Percentiles rank a stretch among this genome's conserved stretches.
Evolutionary conservation across 441 rosid species (phyloP).

Genomic region (Omphalea diandra): DNA sequence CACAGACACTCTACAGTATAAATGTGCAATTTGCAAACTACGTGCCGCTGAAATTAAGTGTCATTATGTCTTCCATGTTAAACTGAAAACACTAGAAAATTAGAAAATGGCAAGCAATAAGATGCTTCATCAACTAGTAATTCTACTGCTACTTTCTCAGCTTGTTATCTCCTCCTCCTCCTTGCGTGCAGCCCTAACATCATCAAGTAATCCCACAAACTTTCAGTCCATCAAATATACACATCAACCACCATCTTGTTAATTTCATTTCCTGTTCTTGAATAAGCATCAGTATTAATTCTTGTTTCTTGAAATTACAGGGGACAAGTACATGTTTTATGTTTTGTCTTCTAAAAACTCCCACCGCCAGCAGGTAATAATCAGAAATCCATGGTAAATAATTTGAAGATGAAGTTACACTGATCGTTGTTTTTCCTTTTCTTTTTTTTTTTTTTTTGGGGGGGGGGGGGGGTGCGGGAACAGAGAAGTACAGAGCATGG

Average conservation of each 20-base stretch:
- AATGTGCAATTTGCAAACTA: background rate
- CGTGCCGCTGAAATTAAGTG: background rate
- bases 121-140: background rate
- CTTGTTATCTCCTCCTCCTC: too few relatives aligned
- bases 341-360: background rate
- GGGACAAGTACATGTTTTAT: background rate
- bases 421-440: background rate
- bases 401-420: background rate
- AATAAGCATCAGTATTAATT: background rate
- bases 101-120: conserved; percentile 9
- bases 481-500: conserved; percentile 7
- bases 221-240: background rate
- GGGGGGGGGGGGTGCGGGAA: too few relatives aligned
- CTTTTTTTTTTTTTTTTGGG: background rate
- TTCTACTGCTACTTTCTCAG: conserved; percentile 5
- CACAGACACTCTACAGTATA: background rate
- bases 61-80: background rate
- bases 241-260: background rate
- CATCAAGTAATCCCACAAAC: conserved; percentile 11
- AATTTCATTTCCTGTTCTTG: background rate
- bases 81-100: too few relatives aligned
- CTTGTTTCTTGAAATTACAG: conserved; percentile 10
- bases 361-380: conserved; percentile 9
- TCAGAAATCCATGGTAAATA: too few relatives aligned
- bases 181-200: conserved; percentile 1